Conservation (phyloP, 495 filamentous ascomycete genomes). For the Penicillium coprophilum region DNA sequence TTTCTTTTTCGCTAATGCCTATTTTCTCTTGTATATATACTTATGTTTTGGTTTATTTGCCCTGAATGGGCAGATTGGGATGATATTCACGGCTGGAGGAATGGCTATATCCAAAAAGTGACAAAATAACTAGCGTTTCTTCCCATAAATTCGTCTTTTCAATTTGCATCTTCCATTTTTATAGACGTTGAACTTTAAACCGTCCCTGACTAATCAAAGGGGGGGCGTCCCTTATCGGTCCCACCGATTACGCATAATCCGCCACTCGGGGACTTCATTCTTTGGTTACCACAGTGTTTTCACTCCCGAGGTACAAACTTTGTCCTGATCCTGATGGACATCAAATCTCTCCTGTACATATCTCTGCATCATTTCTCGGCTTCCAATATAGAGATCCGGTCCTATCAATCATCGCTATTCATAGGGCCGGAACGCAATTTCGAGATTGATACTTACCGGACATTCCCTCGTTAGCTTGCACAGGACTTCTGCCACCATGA, state of each 20-base stretch:
- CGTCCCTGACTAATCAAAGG: not conserved
- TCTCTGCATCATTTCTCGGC: not conserved
- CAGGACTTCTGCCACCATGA: conserved; percentile 18
- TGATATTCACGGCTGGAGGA: conserved; percentile 16
- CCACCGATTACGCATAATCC: not conserved
- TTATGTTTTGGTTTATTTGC: conserved; percentile 19
- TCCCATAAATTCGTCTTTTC: conserved; percentile 8
- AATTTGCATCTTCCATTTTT: not conserved
- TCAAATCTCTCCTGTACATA: not conserved
- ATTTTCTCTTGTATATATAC: conserved; percentile 42
- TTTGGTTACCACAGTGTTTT: not conserved
- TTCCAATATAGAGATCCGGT: not conserved
- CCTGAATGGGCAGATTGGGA: conserved; percentile 31
- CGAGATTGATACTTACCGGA: conserved; percentile 3
- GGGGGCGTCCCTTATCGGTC: not conserved
- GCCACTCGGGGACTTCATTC: conserved; percentile 6
- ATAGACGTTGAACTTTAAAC: not conserved
- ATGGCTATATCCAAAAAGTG: conserved; percentile 15
- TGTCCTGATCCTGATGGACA: conserved; percentile 3
- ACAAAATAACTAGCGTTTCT: conserved; percentile 11
- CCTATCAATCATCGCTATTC: conserved; percentile 9
- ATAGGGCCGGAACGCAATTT: conserved; percentile 11
- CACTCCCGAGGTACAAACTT: not conserved
- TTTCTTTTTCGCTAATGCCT: conserved; percentile 25
- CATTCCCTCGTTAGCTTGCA: conserved; percentile 4